Percentiles rank a stretch among this genome's conserved stretches.
Evolutionary conservation across 805 yeast genomes (phyloP).

Genomic region (Priceomyces carsonii): DNA sequence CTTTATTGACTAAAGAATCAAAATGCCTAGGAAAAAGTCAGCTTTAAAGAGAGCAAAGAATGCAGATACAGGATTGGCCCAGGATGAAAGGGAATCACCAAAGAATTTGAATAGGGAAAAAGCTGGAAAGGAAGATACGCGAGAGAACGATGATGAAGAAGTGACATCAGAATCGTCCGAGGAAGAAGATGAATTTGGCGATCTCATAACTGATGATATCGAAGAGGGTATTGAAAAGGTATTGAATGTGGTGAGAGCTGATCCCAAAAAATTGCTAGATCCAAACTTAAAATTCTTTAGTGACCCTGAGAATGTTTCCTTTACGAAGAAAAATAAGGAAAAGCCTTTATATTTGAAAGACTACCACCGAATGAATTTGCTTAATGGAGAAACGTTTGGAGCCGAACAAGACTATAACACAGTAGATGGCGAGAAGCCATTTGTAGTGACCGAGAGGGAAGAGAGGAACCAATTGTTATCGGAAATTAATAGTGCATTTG

Average conservation of each 20-base stretch:
- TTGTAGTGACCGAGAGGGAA: constrained; percentile 70
- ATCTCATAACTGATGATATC: constrained; percentile 79
- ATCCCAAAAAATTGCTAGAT: constrained; percentile 67
- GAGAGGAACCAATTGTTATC: constrained; percentile 71
- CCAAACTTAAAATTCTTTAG: constrained; percentile 74
- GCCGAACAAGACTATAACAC: constrained; percentile 39
- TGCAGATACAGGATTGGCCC: too few species aligned
- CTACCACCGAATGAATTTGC: constrained; percentile 80
- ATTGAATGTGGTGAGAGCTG: constrained; percentile 63
- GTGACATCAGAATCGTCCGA: constrained; percentile 47
- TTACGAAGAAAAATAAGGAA: constrained; percentile 26
- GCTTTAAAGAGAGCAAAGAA: constrained; percentile 70
- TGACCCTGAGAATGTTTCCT: constrained; percentile 44
- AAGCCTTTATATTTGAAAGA: constrained; percentile 86
- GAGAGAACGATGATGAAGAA: constrained; percentile 23
- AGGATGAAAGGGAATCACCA: too few species aligned
- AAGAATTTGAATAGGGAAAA: too few species aligned
- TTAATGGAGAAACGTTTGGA: constrained; percentile 68
- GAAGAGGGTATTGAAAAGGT: constrained; percentile 79
- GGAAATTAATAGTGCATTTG: constrained; percentile 73
- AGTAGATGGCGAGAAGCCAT: constrained; percentile 63
- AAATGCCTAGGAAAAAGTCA: constrained; percentile 88
- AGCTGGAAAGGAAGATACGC: too few species aligned
- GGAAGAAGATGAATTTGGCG: constrained; percentile 92
- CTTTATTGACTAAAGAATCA: too few species aligned